These are phyloP conservation scores for Agrocybe chaxingu DNA, from an alignment of 768 basidiomycete genomes.

Conservation along the genomic window DNA sequence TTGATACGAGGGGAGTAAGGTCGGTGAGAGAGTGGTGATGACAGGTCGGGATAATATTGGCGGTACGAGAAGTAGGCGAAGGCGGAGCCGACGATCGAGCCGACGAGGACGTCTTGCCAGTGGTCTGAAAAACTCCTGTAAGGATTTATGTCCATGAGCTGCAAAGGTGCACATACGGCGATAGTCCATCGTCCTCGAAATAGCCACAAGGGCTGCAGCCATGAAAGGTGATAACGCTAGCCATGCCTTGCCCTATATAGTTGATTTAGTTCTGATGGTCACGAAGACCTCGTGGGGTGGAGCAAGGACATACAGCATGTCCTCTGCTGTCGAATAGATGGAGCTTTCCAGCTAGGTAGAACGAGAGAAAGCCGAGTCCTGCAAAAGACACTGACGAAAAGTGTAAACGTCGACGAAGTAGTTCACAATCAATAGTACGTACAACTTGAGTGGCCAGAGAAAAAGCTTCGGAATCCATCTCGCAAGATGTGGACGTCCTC, in stretches of 20 bases:
- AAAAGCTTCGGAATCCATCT: conserved; percentile 92
- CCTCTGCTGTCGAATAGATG: conserved; percentile 86
- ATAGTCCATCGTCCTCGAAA: conserved; percentile 90
- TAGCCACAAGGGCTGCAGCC: conserved; percentile 75
- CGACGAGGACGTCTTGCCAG: conserved; percentile 88
- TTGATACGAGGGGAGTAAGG: conserved; percentile 69
- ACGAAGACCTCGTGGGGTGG: neutral
- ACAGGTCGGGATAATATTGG: conserved; percentile 80
- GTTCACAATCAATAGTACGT: conserved; percentile 23
- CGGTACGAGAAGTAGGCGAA: conserved; percentile 77
- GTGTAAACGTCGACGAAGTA: conserved; percentile 3
- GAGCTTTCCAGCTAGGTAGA: conserved; percentile 90
- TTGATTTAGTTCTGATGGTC: conserved; percentile 1
- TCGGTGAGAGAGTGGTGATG: conserved; percentile 57
- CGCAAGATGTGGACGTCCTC: conserved; percentile 50
- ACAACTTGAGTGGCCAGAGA: conserved; percentile 89
- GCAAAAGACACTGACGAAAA: conserved; percentile 76
- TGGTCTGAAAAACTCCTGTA: conserved; percentile 55
- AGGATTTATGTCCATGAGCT: neutral
- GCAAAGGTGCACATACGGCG: conserved; percentile 52
- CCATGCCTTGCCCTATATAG: conserved; percentile 74
- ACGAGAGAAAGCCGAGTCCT: conserved; percentile 83
- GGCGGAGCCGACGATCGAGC: conserved; percentile 68
- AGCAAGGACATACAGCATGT: conserved; percentile 46
- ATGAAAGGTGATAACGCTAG: conserved; percentile 71